Base-by-base conservation (phyloP, 176 grass and related monocot genomes). In the Triticum urartu region DNA sequence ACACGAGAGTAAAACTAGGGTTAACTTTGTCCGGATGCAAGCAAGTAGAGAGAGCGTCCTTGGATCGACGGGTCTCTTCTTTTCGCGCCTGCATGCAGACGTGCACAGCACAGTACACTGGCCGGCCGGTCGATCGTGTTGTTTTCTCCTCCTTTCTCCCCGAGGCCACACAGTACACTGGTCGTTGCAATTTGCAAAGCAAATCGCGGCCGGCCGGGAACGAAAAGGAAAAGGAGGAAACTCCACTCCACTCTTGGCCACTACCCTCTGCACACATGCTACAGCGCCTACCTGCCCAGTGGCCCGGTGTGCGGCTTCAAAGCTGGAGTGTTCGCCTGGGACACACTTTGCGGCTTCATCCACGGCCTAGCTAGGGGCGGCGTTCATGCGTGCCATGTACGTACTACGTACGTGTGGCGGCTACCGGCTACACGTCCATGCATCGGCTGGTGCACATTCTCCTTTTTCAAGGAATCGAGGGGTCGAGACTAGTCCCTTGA, bases 31-130 rank as follows among this genome's bases (percentile, higher is more conserved):
- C 24, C 1, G 78, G 43, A 47, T 6, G 73, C 43, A 25, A 62
- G 60, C 60, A 54, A 71, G 1, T 59, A 54, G 50, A 54, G 10
- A 5, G 4, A 79, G 59, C 21, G 77, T 61, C 54, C 70, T 43
- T 43, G 38, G 39, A 47, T 26, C 39, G 39, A 13, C 25, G 14
- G 22, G 61, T 39, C 54, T 45, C 78, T 65, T 65, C 78, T 45
- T 65, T 65, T 12, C 36, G 9, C 14, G 36, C 38, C 60, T 65
- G 36, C 38, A 65, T 80, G 60, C 5, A 30, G 52, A 80, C 59
- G 78, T 80, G 60, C 56, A n/a, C 78, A 79, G n/a, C 36, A 30
- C 78, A 80, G 60, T 64, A 80, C 78, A 45, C 24, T 54, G 45
- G 73, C 48, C 26, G 24, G 26, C 26, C 64, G 26, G 4, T 3